phyloP scores from a whole-genome alignment of 495 filamentous ascomycete species.

The Penicillium daleae region DNA sequence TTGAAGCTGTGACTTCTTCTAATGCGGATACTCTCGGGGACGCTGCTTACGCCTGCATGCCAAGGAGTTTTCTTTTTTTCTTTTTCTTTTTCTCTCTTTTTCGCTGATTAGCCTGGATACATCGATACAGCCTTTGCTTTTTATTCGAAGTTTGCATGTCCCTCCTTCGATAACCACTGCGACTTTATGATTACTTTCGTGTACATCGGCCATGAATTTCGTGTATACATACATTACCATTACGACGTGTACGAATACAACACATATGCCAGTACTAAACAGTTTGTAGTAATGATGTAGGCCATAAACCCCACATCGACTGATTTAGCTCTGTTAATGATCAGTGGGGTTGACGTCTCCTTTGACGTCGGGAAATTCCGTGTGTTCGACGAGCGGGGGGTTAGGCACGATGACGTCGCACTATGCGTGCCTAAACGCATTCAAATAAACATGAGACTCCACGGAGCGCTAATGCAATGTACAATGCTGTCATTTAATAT shows the following conservation, averaged over 20 bases:
- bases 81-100: not conserved
- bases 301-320: not conserved
- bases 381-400: not conserved
- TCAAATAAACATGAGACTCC: not conserved
- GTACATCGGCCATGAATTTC: not conserved
- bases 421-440: not conserved
- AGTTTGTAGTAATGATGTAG: not conserved
- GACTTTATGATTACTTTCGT: not conserved
- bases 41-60: slow-evolving; percentile 21
- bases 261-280: not conserved
- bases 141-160: slow-evolving; percentile 9
- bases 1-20: not conserved
- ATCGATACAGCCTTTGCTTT: slow-evolving; percentile 6
- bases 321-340: not conserved
- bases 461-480: not conserved
- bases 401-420: slow-evolving; percentile 3
- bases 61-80: slow-evolving; percentile 14
- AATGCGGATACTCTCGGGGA: slow-evolving; percentile 14
- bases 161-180: slow-evolving; percentile 4
- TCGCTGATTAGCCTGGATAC: slow-evolving; percentile 15
- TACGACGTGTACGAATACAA: not conserved
- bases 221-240: not conserved
- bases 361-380: not conserved
- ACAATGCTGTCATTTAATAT: not conserved
- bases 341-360: not conserved